Percentiles rank a stretch among this genome's conserved stretches.
These are phyloP conservation scores for Nicotiana knightiana DNA, from an alignment of 257 asterid genomes.

Conservation along the genomic window DNA sequence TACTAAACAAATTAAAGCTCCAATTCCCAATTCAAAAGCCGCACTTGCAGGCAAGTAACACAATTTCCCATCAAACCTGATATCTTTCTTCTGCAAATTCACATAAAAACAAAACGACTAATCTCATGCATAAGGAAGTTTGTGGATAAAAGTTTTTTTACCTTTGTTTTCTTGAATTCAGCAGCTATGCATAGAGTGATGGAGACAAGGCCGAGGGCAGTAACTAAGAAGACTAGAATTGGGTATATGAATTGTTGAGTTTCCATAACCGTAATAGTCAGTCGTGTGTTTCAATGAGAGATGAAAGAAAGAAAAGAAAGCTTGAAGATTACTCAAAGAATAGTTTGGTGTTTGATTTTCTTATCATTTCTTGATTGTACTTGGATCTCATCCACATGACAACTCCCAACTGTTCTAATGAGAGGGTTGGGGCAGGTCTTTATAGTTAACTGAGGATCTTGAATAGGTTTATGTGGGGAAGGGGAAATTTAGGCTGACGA, in stretches of 20 bases:
- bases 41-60: slow-evolving; percentile 53
- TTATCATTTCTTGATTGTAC: neutral
- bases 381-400: neutral
- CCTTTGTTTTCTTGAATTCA: slow-evolving; percentile 69
- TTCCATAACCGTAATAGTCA: slow-evolving; percentile 29
- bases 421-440: too few species aligned
- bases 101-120: too few species aligned
- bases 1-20: slow-evolving; percentile 34
- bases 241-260: slow-evolving; percentile 19
- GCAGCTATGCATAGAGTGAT: slow-evolving; percentile 62
- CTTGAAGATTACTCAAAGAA: slow-evolving; percentile 48
- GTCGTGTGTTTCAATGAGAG: neutral
- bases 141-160: neutral
- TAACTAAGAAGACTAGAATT: slow-evolving; percentile 19
- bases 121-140: neutral
- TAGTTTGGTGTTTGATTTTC: neutral
- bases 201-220: slow-evolving; percentile 39
- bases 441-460: neutral
- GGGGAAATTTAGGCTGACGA: neutral
- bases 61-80: slow-evolving; percentile 53
- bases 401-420: neutral
- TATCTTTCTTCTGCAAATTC: slow-evolving; percentile 44
- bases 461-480: slow-evolving; percentile 3
- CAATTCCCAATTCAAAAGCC: slow-evolving; percentile 50
- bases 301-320: neutral